A percentile compares a stretch with the other conserved stretches of the same genome.
phyloP scores from a whole-genome alignment of 2,329 filamentous ascomycete genomes.

The Neoascochyta sp. region DNA sequence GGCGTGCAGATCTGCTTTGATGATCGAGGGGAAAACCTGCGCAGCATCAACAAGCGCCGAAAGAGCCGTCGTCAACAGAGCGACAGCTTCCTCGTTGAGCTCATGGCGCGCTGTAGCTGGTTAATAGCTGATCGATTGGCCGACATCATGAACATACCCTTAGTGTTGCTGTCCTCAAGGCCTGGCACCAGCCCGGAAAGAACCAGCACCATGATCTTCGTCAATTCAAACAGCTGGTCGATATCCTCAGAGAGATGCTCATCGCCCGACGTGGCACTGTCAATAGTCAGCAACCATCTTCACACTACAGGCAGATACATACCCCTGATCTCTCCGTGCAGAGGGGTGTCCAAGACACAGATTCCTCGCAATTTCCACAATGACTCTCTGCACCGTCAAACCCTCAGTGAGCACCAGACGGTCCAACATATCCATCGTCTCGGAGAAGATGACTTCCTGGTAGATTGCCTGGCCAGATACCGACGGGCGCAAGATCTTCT shows the following conservation, averaged over 20 bases:
- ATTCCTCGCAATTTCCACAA: constrained; percentile 89
- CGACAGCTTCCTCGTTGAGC: constrained; percentile 81
- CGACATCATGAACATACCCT: too few species aligned
- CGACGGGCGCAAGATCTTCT: constrained; percentile 90
- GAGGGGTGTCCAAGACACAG: constrained; percentile 89
- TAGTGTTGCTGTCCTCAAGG: constrained; percentile 55
- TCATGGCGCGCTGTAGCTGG: constrained; percentile 60
- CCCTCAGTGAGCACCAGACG: constrained; percentile 88
- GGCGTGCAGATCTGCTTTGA: constrained; percentile 92
- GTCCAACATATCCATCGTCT: constrained; percentile 94
- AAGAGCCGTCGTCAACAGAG: constrained; percentile 74
- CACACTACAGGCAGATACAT: constrained; percentile 28
- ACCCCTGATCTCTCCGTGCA: constrained; percentile 64
- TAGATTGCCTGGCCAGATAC: constrained; percentile 97
- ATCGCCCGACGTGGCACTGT: constrained; percentile 48
- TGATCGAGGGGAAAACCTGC: constrained; percentile 92
- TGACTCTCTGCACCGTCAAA: constrained; percentile 81
- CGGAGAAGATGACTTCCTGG: constrained; percentile 89
- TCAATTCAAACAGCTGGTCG: constrained; percentile 95
- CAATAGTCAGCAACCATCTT: constrained; percentile 3
- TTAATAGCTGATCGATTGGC: constrained; percentile 29
- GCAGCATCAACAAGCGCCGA: constrained; percentile 91
- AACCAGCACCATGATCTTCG: constrained; percentile 91
- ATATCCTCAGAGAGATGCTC: constrained; percentile 91
- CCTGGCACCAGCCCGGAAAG: constrained; percentile 84